Evolutionary conservation across 495 filamentous ascomycete genomes (phyloP), one percentile per base, ranked within the genome.

Genomic region (Alectoria sarmentosa): DNA sequence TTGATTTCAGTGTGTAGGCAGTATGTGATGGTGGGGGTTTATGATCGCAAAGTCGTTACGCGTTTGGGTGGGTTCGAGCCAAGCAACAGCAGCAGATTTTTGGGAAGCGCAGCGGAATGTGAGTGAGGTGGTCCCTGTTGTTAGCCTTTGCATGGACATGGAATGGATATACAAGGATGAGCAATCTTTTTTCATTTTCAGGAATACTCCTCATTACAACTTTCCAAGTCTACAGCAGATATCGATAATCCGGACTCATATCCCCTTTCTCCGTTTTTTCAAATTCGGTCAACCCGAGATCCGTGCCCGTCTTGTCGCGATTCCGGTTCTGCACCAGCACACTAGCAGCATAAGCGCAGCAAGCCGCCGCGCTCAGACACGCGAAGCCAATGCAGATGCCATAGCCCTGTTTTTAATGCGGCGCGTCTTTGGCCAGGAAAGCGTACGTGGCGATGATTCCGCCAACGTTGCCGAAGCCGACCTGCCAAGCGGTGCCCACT

Each of bases 381-480:
- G 86, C 79, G 70, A 96, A 96, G 0, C 78, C 84, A 6, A 97
- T 74, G 70, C 86, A 89, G 66, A 97, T 90, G 39, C 78, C 78
- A 75, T 93, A 96, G 0, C 94, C 94, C 28, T 82, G 82, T 19
- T 77, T 84, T 73, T 88, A 96, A 3, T 77, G 70, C 9, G 89
- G 88, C 3, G 83, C 85, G 72, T 97, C 90, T 56, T 80, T 85
- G 10, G 73, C 68, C 32, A 94, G 68, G 74, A 98, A 98, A 0
- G 86, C 79, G 75, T 88, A 97, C 0, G 91, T 92, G 0, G 93
- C 83, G 62, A 97, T 91, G 67, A 98, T 95, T 19, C 93, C 94
- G 44, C 91, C 92, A 66, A 92, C 88, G 69, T 97, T 96, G n/a
- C 93, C 93, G 67, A 95, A 95, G 0, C 89, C 91, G 52, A 97